These are phyloP conservation scores for Mimosa bimucronata DNA, from an alignment of 306 rosid species.

Conservation along the genomic window DNA sequence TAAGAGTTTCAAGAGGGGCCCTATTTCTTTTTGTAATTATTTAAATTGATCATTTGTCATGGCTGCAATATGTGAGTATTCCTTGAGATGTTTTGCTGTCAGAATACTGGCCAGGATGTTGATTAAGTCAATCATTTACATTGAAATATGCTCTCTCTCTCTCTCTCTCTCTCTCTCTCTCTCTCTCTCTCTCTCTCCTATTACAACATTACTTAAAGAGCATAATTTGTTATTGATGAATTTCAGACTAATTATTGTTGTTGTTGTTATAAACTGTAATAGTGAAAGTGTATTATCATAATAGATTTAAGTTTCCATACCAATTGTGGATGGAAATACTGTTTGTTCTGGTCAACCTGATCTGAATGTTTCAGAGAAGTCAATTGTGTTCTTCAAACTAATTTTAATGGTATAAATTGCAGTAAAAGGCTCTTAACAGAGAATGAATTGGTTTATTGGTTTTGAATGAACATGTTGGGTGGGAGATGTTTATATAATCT, in stretches of 20 bases:
- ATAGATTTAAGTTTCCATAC: background rate
- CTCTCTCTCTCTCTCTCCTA: background rate
- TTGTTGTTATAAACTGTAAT: background rate
- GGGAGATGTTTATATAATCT: constrained; percentile 6
- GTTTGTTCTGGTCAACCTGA: constrained; percentile 24
- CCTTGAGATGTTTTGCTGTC: background rate
- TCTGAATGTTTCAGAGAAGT: constrained; percentile 30
- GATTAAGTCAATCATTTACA: constrained; percentile 5
- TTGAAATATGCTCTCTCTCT: background rate
- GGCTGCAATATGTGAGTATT: background rate
- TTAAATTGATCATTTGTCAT: background rate
- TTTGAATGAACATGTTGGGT: constrained; percentile 17
- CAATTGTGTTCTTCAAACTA: constrained; percentile 2
- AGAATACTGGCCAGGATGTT: background rate
- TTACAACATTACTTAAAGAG: background rate
- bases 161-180: too few relatives aligned
- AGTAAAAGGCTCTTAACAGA: background rate
- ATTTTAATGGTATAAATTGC: background rate
- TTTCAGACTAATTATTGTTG: background rate
- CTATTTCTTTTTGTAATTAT: background rate
- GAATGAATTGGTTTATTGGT: background rate
- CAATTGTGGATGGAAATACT: background rate
- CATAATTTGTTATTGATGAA: constrained; percentile 2
- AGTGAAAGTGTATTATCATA: background rate
- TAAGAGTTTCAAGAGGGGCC: background rate